Conservation (phyloP, 2,329 filamentous ascomycete species). For the Exophiala aquamarina region DNA sequence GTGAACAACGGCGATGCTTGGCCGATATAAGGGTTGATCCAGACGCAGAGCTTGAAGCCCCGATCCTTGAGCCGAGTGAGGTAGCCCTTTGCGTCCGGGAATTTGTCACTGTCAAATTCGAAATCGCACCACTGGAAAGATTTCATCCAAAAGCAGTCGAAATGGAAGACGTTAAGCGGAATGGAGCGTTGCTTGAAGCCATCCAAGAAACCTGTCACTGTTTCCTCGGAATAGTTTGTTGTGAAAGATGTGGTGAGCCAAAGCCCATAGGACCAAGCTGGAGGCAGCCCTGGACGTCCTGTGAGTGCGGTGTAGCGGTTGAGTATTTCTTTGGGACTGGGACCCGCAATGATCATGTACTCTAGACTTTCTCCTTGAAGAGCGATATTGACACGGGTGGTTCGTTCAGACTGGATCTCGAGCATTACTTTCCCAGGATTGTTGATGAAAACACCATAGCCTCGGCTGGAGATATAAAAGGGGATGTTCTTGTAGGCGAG, state of each 20-base stretch:
- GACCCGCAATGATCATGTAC: constrained; percentile 72
- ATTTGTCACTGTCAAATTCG: constrained; percentile 66
- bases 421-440: constrained; percentile 68
- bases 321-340: constrained; percentile 70
- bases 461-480: constrained; percentile 54
- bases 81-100: constrained; percentile 66
- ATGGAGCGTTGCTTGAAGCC: constrained; percentile 67
- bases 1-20: constrained; percentile 68
- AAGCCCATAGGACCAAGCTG: constrained; percentile 72
- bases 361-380: constrained; percentile 69
- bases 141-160: constrained; percentile 77
- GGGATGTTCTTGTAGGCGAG: constrained; percentile 44
- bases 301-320: constrained; percentile 67
- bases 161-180: constrained; percentile 71
- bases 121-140: constrained; percentile 76
- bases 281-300: constrained; percentile 63
- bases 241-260: constrained; percentile 75
- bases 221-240: constrained; percentile 69
- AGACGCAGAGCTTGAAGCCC: constrained; percentile 69
- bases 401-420: constrained; percentile 73
- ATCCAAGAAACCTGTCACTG: constrained; percentile 65
- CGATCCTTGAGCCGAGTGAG: constrained; percentile 64
- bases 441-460: constrained; percentile 76
- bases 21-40: constrained; percentile 74
- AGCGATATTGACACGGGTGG: constrained; percentile 67